Evolutionary conservation across 2,329 filamentous ascomycete genomes (phyloP), one percentile per base, ranked within the genome.

Genomic region (Grosmannia serpens): DNA sequence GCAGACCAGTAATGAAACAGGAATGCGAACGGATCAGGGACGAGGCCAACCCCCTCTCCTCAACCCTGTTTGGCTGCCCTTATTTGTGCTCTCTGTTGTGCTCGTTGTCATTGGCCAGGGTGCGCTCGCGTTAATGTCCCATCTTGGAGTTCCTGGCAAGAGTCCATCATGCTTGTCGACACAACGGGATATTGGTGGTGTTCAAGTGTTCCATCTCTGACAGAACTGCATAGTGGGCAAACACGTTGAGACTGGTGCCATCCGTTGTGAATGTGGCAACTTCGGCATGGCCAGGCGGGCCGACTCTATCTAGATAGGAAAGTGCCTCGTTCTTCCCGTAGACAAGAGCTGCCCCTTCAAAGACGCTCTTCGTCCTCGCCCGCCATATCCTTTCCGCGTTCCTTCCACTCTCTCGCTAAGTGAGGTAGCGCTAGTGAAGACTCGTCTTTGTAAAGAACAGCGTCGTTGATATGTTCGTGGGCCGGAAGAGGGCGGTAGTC

Each of bases 341-440:
- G 13, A 68, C 67, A 8, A 70, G 61, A 1, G 67, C 63, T 3
- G 67, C 66, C 10, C 67, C 68, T 38, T 65, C 60, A 38, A 67
- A 66, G 1, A 61, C 59, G 55, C 64, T 61, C 56, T 64, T 62
- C 9, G 63, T n/a, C 52, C 31, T 59, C 13, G 64, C 66, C 2
- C n/a, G 54, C 47, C 60, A 64, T 58, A 44, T 63, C 33, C 6
- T 60, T 58, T 6, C 55, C 55, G 8, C 22, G 52, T 7, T 51
- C 58, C 38, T 65, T 64, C 38, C 61, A 66, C 33, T 69, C 67
- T 3, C 66, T 67, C 10, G 65, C 64, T 1, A 69, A 2, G 33
- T 69, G 69, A 2, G 69, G 64, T 10, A 70, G 59, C 6, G 63
- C 60, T 1, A 68, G 3, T 20, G 67, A 69, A 26, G 55, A 31